phyloP scores from a whole-genome alignment of 768 basidiomycete species.

The Mycena alexandri region DNA sequence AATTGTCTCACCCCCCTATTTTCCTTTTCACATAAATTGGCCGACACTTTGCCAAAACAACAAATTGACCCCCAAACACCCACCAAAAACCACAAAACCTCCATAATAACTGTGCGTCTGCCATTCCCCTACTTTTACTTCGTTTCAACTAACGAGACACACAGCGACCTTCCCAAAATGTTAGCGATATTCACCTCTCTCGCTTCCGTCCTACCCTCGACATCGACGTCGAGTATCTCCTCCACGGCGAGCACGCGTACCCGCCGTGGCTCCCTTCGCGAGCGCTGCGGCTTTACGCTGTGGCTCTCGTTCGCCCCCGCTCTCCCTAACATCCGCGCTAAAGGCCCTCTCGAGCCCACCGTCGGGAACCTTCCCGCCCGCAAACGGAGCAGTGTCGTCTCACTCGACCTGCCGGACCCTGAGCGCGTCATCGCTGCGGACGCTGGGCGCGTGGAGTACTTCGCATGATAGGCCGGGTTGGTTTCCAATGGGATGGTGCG shows the following conservation, averaged over 20 bases:
- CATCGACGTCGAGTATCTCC: neutral
- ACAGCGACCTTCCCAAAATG: too few species aligned
- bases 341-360: neutral
- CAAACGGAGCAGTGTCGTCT: constrained; percentile 23
- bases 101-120: too few species aligned
- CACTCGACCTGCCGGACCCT: constrained; percentile 4
- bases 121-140: too few species aligned
- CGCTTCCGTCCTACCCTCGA: neutral
- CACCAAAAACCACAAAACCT: too few species aligned
- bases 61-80: too few species aligned
- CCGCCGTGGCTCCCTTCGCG: neutral
- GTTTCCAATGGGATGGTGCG: too few species aligned
- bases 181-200: too few species aligned
- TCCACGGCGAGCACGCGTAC: neutral
- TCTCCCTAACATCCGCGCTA: neutral
- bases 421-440: neutral
- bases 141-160: too few species aligned
- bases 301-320: neutral
- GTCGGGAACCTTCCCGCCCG: constrained; percentile 8
- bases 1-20: too few species aligned
- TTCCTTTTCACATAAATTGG: too few species aligned
- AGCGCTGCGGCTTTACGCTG: constrained; percentile 2
- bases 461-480: neutral
- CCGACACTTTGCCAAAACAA: too few species aligned
- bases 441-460: neutral